These are phyloP conservation scores for Biancaea sappan DNA, from an alignment of 306 rosid species.

Conservation along the genomic window DNA sequence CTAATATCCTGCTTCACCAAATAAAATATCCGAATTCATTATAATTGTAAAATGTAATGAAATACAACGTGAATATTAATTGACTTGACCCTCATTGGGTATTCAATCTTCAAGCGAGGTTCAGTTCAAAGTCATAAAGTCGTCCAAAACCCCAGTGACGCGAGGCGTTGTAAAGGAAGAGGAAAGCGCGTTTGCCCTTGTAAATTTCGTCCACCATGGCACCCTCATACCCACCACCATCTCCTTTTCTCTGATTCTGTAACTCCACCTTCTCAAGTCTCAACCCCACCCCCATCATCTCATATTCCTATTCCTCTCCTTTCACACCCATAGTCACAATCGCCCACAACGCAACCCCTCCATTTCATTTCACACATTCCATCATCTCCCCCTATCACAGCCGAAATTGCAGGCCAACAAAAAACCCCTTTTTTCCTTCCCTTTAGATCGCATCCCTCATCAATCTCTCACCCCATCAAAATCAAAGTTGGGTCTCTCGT, in stretches of 20 bases:
- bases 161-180: background rate
- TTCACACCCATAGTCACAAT: fast-evolving
- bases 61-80: no score
- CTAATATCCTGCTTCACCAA: no score
- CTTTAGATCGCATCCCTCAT: conserved; percentile 36
- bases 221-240: background rate
- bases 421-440: background rate
- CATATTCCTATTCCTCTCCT: background rate
- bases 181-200: conserved; percentile 55
- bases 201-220: conserved; percentile 24
- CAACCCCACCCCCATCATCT: background rate
- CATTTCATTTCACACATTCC: background rate
- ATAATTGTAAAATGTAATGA: no score
- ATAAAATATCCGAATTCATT: no score
- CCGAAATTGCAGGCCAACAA: background rate
- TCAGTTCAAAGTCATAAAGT: background rate
- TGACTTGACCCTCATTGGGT: no score
- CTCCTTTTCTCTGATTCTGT: background rate
- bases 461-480: background rate
- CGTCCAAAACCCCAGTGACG: background rate
- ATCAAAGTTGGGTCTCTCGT: conserved; percentile 5
- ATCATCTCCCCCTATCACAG: conserved; percentile 36
- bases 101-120: no score
- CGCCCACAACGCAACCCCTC: background rate
- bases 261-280: no score